phyloP scores from a whole-genome alignment of 106 monocot species.

The Allium cepa region DNA sequence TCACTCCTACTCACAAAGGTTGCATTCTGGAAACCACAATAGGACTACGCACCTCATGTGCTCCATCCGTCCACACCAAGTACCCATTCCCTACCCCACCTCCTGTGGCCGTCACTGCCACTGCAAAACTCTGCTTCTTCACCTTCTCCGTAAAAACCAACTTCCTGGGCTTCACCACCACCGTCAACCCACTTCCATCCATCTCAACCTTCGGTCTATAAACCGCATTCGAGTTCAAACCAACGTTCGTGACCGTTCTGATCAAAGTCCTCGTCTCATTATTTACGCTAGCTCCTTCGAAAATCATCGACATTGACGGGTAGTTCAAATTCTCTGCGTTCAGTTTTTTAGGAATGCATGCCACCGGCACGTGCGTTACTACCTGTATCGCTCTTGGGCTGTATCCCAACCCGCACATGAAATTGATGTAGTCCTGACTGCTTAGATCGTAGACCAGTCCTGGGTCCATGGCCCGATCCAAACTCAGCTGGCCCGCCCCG shows the following conservation, averaged over 20 bases:
- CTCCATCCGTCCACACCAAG: constrained; percentile 80
- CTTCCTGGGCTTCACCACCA: constrained; percentile 62
- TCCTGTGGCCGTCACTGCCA: constrained; percentile 33
- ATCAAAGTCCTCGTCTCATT: constrained; percentile 43
- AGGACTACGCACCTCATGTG: constrained; percentile 79
- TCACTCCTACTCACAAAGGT: constrained; percentile 32
- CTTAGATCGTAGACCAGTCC: constrained; percentile 78
- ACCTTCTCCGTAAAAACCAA: constrained; percentile 48
- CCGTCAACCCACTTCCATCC: constrained; percentile 36
- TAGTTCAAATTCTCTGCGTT: constrained; percentile 65
- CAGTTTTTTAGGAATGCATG: constrained; percentile 40
- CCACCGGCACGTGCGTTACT: constrained; percentile 55
- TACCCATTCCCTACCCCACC: constrained; percentile 35
- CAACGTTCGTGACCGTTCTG: constrained; percentile 78
- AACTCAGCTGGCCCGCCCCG: constrained; percentile 70
- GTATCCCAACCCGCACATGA: constrained; percentile 83
- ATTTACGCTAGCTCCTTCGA: constrained; percentile 20
- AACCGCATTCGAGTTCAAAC: constrained; percentile 18
- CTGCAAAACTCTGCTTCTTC: constrained; percentile 43
- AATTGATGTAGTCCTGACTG: constrained; percentile 62
- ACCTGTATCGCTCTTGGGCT: constrained; percentile 58
- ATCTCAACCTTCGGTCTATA: constrained; percentile 53
- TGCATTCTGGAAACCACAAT: constrained; percentile 75
- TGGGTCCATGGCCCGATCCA: constrained; percentile 74
- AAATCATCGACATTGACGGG: constrained; percentile 74